Evolutionary conservation across 148 eudicot genomes (phyloP).

Genomic region (Camellia sinensis): DNA sequence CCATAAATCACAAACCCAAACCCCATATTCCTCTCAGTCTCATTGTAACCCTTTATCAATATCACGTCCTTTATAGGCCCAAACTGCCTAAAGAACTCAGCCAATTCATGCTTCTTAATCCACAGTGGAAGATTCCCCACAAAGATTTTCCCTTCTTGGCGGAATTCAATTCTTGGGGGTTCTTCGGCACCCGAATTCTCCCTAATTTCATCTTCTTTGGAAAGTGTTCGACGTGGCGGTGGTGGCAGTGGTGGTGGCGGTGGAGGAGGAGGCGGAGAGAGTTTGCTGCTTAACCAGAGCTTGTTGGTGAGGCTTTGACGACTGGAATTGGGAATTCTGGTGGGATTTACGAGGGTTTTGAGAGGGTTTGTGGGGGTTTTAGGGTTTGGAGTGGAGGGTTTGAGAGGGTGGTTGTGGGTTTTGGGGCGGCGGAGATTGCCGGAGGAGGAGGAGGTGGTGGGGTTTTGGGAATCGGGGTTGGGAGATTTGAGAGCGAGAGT

Average conservation of each 20-base stretch:
- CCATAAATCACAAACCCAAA: constrained; percentile 80
- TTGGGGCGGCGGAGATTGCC: constrained; percentile 55
- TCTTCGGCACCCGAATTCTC: neutral
- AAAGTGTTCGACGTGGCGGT: neutral
- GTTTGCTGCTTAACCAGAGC: constrained; percentile 77
- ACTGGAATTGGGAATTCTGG: constrained; percentile 5
- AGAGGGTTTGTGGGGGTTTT: constrained; percentile 51
- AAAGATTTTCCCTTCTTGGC: constrained; percentile 79
- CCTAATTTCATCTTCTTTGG: constrained; percentile 9
- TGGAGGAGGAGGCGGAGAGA: constrained; percentile 71
- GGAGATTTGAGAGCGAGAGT: constrained; percentile 31
- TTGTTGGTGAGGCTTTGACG: constrained; percentile 30
- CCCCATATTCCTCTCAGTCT: constrained; percentile 72
- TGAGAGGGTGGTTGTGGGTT: constrained; percentile 27
- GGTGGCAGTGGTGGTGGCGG: constrained; percentile 34
- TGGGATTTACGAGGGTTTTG: constrained; percentile 41
- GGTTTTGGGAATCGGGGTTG: constrained; percentile 28
- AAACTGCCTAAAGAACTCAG: constrained; percentile 83
- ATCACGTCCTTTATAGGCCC: constrained; percentile 81
- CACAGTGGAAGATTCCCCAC: constrained; percentile 84
- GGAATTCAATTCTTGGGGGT: constrained; percentile 26
- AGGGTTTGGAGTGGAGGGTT: constrained; percentile 18
- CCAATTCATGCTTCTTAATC: constrained; percentile 68
- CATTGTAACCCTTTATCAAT: constrained; percentile 72
- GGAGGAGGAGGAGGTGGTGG: constrained; percentile 34